These are phyloP conservation scores for Cryoendolithus antarcticus DNA, from an alignment of 2,329 filamentous ascomycete species.

Conservation along the genomic window DNA sequence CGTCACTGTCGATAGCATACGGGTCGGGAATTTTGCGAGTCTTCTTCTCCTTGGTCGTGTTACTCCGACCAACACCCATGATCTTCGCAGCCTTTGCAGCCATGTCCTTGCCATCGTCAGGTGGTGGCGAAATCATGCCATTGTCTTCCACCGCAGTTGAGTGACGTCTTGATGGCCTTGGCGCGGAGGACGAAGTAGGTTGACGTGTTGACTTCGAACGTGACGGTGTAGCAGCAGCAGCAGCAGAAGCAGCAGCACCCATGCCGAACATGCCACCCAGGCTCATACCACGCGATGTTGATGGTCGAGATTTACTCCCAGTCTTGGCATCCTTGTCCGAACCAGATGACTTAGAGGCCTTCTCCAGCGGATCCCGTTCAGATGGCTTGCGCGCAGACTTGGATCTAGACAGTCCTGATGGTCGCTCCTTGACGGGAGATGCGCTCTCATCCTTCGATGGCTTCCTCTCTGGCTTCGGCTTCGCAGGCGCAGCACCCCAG, in stretches of 20 bases:
- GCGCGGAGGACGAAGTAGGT: constrained; percentile 31
- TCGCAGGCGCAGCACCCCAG: constrained; percentile 47
- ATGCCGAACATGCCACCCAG: constrained; percentile 45
- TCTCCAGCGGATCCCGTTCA: constrained; percentile 43
- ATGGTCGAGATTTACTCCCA: constrained; percentile 35
- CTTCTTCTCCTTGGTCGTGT: constrained; percentile 37
- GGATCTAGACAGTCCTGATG: constrained; percentile 37
- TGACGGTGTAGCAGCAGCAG: constrained; percentile 38
- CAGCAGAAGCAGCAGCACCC: constrained; percentile 20
- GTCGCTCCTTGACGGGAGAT: constrained; percentile 28
- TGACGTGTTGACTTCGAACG: constrained; percentile 57
- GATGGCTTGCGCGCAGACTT: constrained; percentile 43
- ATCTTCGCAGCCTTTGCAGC: constrained; percentile 68
- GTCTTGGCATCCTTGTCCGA: constrained; percentile 48
- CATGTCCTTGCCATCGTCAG: constrained; percentile 47
- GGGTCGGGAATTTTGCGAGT: constrained; percentile 43
- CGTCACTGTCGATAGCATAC: constrained; percentile 49
- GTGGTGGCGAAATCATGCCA: constrained; percentile 59
- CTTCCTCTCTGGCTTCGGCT: constrained; percentile 32
- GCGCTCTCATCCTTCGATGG: constrained; percentile 10
- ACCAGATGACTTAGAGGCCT: constrained; percentile 55
- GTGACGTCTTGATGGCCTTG: constrained; percentile 48
- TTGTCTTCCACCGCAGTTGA: constrained; percentile 43
- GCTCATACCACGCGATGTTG: constrained; percentile 45
- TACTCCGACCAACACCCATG: constrained; percentile 44